These are phyloP conservation scores for Botrytis pseudocinerea DNA, from an alignment of 2,329 filamentous ascomycete genomes.

Conservation along the genomic window DNA sequence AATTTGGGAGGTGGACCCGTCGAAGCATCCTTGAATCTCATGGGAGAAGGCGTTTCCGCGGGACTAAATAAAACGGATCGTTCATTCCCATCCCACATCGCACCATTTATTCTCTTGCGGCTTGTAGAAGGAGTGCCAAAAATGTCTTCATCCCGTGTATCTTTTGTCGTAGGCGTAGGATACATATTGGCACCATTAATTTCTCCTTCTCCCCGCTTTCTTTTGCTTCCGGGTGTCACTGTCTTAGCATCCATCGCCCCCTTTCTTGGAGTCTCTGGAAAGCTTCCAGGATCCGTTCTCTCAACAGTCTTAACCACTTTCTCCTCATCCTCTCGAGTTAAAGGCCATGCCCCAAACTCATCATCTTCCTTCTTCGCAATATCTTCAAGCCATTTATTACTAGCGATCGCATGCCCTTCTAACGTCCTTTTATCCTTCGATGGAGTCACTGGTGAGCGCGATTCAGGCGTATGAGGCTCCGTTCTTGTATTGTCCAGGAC, in stretches of 20 bases:
- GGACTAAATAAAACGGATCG: conserved; percentile 30
- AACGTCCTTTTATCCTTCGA: conserved; percentile 28
- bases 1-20: conserved; percentile 28
- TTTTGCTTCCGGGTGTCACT: conserved; percentile 37
- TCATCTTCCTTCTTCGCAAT: conserved; percentile 31
- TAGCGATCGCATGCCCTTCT: conserved; percentile 26
- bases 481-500: conserved; percentile 49
- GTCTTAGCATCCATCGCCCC: conserved; percentile 27
- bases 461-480: conserved; percentile 40
- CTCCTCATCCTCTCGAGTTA: conserved; percentile 33
- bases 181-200: conserved; percentile 23
- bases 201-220: conserved; percentile 32
- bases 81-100: conserved; percentile 35
- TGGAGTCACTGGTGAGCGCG: conserved; percentile 24
- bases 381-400: conserved; percentile 29
- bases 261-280: conserved; percentile 37
- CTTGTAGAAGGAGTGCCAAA: conserved; percentile 29
- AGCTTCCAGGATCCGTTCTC: conserved; percentile 20
- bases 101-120: conserved; percentile 26
- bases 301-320: conserved; percentile 26
- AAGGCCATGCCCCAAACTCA: conserved; percentile 36
- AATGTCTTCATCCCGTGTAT: conserved; percentile 29
- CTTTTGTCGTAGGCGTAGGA: conserved; percentile 35
- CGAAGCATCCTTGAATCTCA: conserved; percentile 30
- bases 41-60: conserved; percentile 35